Evolutionary conservation across 768 basidiomycete genomes (phyloP), one percentile per base, ranked within the genome.

Genomic region (Symmetrospora coprosmae): DNA sequence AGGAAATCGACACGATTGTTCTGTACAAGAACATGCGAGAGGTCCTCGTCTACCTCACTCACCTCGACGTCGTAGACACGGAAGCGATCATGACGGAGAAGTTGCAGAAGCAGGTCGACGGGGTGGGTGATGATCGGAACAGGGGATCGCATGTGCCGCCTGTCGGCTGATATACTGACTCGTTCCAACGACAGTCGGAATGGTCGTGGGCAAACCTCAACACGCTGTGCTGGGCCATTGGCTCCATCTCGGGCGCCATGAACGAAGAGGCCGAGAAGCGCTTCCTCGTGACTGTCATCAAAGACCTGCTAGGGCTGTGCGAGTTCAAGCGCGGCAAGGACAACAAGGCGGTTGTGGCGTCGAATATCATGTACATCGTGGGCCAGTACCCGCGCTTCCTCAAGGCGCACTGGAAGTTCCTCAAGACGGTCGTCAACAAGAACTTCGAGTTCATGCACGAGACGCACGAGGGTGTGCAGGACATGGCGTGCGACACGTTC

Each of bases 151-250:
- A 14, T 21, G 19, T 25, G n/a, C 53, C 23, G 21, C 37, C 8
- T 38, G 39, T 1, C 7, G 25, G 27, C 53, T 51, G 35, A 48
- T 17, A 7, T 4, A 34, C 23, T 38, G 13, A 14, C 23, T 43
- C 43, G 19, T 33, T 28, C n/a, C 31, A 62, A 25, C 4, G 13
- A 34, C 74, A 73, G 74, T 94, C 85, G 11, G 94, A 99, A 73
- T 99, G 94, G 94, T 94, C 90, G 27, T 99, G 94, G 94, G 86
- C 94, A 68, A 97, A 97, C 72, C 77, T 97, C 56, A 99, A 97
- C 74, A 96, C 92, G 2, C 81, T 99, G 11, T 99, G 94, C 74
- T 99, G 94, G 94, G 94, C 94, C 53, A 99, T 97, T 68, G 94
- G 94, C 61, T 96, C 91, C 1, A 97, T 99, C 63, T 96, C 92